phyloP scores from a whole-genome alignment of 768 basidiomycete species.

The Mycena venus region DNA sequence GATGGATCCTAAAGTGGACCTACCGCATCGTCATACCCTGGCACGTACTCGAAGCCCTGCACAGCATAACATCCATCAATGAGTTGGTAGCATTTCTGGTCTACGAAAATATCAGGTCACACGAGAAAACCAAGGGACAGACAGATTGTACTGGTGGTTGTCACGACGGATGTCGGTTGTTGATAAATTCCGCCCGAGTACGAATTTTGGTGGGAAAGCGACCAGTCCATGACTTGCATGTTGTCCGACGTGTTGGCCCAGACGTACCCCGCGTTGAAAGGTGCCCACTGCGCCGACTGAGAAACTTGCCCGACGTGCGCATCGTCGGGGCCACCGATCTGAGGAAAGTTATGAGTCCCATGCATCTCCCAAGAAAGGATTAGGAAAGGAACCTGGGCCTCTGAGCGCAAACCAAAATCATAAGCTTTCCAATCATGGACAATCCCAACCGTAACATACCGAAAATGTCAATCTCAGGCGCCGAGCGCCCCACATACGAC shows the following conservation, averaged over 20 bases:
- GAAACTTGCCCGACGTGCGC: conserved; percentile 53
- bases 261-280: conserved; percentile 46
- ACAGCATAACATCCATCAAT: conserved; percentile 56
- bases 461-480: conserved; percentile 73
- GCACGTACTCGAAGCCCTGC: conserved; percentile 69
- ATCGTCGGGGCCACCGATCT: conserved; percentile 40
- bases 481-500: conserved; percentile 63
- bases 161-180: conserved; percentile 55
- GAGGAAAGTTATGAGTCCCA: conserved; percentile 13
- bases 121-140: conserved; percentile 17
- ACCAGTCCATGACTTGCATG: conserved; percentile 50
- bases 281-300: conserved; percentile 65
- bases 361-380: neutral
- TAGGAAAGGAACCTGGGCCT: conserved; percentile 46
- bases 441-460: too few species aligned
- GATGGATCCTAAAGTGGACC: conserved; percentile 45
- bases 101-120: neutral
- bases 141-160: conserved; percentile 37
- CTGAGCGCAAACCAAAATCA: neutral
- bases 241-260: conserved; percentile 54
- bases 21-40: conserved; percentile 55
- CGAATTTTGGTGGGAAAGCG: conserved; percentile 54
- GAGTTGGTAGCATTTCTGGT: conserved; percentile 61
- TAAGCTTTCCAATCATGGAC: neutral
- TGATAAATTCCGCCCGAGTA: conserved; percentile 60